Base-by-base conservation (phyloP, 768 basidiomycete species). In the Calocera cornea region DNA sequence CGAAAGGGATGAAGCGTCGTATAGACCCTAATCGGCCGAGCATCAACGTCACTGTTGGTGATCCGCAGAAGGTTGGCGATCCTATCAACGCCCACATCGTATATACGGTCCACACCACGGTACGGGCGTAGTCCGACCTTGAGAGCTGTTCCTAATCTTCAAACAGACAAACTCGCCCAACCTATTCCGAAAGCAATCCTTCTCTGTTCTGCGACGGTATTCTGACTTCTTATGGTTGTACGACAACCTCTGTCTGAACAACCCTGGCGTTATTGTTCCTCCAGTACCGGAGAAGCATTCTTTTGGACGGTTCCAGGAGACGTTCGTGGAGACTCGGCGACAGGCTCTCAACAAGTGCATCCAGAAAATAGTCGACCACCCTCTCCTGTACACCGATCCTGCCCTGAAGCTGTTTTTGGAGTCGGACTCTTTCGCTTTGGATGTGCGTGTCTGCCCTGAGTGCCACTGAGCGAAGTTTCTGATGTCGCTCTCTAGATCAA, bases 181-280 rank as follows among this genome's bases (percentile, higher is more conserved):
- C 36, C 78, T 87, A 29, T 98, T 84, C 78, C 84, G 86, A 70
- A 92, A 90, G 79, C 84, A 87, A 0, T 79, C 86, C 0, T 95
- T 97, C 76, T 95, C 94, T 1, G 97, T 97, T 65, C 85, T 99
- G 1, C 84, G 97, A n/a, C 87, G 97, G 34, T 99, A 97, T 77
- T 93, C 92, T 5, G 95, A 99, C 77, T 99, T 98, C 73, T 83
- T 97, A 22, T 98, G 97, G 97, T 77, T 99, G 0, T 97, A 91
- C 76, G 92, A 94, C 73, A 86, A 88, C 0, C 83, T 99, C 1
- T 87, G 87, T 0, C 75, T 78, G 71, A 97, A 97, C 77, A 98
- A 98, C 73, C 95, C 95, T 1, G 97, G 97, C 10, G 94, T 98
- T 1, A 89, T 98, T 41, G 93, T 99, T 0, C 97, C 97, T 8